Base-by-base conservation (phyloP, 169 alveolate species). In the Plasmodium vinckei region DNA sequence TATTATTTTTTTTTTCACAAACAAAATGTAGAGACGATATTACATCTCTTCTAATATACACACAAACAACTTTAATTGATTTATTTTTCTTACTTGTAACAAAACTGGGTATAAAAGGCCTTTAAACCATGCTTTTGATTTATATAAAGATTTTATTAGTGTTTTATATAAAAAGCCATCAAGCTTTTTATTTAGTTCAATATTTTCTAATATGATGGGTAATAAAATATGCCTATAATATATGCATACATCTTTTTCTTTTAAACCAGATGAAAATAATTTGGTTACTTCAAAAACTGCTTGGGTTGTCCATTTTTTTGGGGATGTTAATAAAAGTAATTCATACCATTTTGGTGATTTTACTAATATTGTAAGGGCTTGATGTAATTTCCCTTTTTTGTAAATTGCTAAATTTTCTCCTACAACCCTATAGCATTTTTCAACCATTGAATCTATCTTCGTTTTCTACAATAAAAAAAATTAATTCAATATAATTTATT, bases 81-180 rank as follows among this genome's bases (percentile, higher is more conserved):
- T n/a, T 5, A 54, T 61, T 39, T 17, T 10, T 54, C 95, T 82
- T 84, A 92, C 96, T 70, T 94, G 97, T 61, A 95, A 94, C 19
- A 97, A 96, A 25, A 98, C 87, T 1, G 99, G 99, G 53, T 97
- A 94, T 59, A 98, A 71, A 13, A 98, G 96, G 19, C 99, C 99
- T 91, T 97, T 97, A 89, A 98, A 96, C 98, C 99, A 98, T 17
- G 99, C 99, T 17, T 96, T 95, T 46, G 99, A 99, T 92, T 97
- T 98, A 92, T 96, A 98, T 46, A 98, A 64, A 49, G 99, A 98
- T 87, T 97, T 97, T 82, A 97, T 97, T 60, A 98, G 90, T 46
- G 99, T 97, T 89, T 94, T 95, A 72, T 97, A 98, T 72, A 95
- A 94, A 73, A 97, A 99, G 49, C 95, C 93, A 91, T 97, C 98